phyloP scores from a whole-genome alignment of 164 flowering plant species.

The Stephania japonica region DNA sequence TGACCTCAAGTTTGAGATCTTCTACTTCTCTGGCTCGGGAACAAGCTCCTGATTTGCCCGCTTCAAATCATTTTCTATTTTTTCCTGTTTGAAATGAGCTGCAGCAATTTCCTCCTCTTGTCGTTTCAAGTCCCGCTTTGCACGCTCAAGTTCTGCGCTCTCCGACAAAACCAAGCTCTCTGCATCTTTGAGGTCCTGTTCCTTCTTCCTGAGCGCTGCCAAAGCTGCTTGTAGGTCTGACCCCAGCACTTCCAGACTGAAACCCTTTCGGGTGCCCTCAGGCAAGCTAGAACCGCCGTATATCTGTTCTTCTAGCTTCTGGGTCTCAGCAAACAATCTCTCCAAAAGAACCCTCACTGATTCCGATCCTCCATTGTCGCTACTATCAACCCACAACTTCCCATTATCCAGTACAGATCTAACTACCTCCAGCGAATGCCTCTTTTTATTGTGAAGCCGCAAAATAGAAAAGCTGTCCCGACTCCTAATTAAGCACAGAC shows the following conservation, averaged over 20 bases:
- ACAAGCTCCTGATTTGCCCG: slow-evolving; percentile 44
- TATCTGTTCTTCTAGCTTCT: slow-evolving; percentile 68
- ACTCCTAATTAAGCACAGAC: slow-evolving; percentile 21
- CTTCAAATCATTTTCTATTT: slow-evolving; percentile 60
- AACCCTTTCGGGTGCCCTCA: slow-evolving; percentile 25
- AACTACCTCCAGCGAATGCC: slow-evolving; percentile 16
- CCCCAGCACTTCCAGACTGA: slow-evolving; percentile 51
- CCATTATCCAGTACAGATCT: slow-evolving; percentile 37
- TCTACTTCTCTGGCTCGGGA: slow-evolving; percentile 63
- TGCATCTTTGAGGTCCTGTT: slow-evolving; percentile 67
- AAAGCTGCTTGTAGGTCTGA: slow-evolving; percentile 67
- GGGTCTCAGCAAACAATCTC: slow-evolving; percentile 72
- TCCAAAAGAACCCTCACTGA: slow-evolving; percentile 72
- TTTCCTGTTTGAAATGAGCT: slow-evolving; percentile 42
- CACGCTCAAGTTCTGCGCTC: slow-evolving; percentile 38
- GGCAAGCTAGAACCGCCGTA: slow-evolving; percentile 30
- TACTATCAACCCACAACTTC: slow-evolving; percentile 28
- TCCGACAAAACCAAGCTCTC: slow-evolving; percentile 50
- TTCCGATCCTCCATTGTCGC: slow-evolving; percentile 51
- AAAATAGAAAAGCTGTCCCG: slow-evolving; percentile 20
- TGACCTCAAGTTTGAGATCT: slow-evolving; percentile 50
- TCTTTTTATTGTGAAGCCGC: slow-evolving; percentile 13
- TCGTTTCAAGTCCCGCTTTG: slow-evolving; percentile 50
- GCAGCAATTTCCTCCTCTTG: slow-evolving; percentile 46
- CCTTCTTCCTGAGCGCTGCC: slow-evolving; percentile 59